These are phyloP conservation scores for Trichosporon ovoides DNA, from an alignment of 1,284 basidiomycete species.

Conservation along the genomic window DNA sequence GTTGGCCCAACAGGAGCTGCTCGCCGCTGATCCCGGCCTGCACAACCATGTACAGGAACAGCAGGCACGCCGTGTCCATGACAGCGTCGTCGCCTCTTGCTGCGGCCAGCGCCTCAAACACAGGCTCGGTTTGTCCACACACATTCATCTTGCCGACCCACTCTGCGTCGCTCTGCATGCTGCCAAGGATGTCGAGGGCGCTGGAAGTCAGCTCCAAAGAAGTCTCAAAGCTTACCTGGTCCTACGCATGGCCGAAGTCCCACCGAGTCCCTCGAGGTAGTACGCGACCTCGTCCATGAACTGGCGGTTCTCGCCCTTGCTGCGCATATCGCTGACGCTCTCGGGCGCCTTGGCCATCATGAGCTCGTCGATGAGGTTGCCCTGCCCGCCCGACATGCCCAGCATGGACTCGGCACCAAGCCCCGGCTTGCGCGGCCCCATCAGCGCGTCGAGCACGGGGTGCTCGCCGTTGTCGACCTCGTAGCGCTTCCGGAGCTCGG, in stretches of 20 bases:
- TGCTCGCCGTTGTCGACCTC: conserved; percentile 36
- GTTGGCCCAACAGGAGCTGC: conserved; percentile 17
- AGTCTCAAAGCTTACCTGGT: conserved; percentile 29
- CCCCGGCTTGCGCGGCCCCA: conserved; percentile 24
- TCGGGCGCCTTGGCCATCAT: conserved; percentile 33
- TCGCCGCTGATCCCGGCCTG: conserved; percentile 19
- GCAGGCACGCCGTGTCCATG: conserved; percentile 27
- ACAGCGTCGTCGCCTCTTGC: conserved; percentile 27
- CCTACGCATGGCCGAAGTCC: conserved; percentile 22
- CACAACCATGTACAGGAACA: conserved; percentile 27
- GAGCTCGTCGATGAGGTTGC: conserved; percentile 27
- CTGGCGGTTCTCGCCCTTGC: conserved; percentile 43
- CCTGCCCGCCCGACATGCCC: conserved; percentile 11
- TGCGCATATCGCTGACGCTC: conserved; percentile 42
- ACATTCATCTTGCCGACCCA: conserved; percentile 40
- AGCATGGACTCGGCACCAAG: conserved; percentile 27
- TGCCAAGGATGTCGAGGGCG: conserved; percentile 37
- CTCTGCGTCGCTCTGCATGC: conserved; percentile 29
- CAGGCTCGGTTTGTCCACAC: conserved; percentile 38
- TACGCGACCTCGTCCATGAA: conserved; percentile 45
- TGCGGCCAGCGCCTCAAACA: conserved; percentile 27
- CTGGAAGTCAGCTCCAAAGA: conserved; percentile 18
- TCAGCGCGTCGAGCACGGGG: conserved; percentile 18
- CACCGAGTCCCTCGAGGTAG: conserved; percentile 34
- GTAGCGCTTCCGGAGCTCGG: conserved; percentile 38